Base-by-base conservation (phyloP, 1,139 yeast genomes). In the Candida labiduridarum region DNA sequence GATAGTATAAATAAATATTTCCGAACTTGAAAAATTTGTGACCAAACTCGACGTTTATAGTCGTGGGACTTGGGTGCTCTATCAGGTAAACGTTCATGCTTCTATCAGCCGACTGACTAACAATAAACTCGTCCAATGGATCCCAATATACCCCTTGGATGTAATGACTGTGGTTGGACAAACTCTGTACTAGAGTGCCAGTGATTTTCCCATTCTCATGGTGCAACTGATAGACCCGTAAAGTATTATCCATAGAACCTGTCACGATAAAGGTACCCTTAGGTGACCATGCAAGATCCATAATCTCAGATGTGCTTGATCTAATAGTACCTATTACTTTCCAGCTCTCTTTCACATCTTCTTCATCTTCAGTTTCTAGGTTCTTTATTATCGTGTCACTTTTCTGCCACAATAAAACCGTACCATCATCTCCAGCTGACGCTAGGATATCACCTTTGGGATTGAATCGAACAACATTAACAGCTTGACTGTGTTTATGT, bases 71-170 rank as follows among this genome's bases (percentile, higher is more conserved):
- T 12, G 36, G 46, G 7, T 47, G 51, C 15, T 29, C 31, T 7
- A 59, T 35, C 33, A 49, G 51, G 43, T 88, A 89, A 5, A 94
- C 72, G 55, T 84, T 85, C 15, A 92, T 85, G 1, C 91, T 79
- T 52, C 97, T 72, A 67, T 95, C 99, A 3, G 97, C 96, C 22
- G 95, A 85, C 64, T 92, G 97, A 6, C 97, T 88, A 0, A 92
- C 90, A 16, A 94, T 67, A 59, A 68, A 90, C 59, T 86, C 83
- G 52, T 86, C 84, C 51, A 74, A 62, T 2, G 99, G 99, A 65
- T 94, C 99, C 98, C 98, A 94, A 0, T 87, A 78, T 3, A 94
- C 94, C 2, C 99, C 99, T 67, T 94, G 99, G 2, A 94, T 95
- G 61, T 89, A 92, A 63, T 92, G 97, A 36, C 74, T 72, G 65